phyloP scores from a whole-genome alignment of 2,329 filamentous ascomycete species.

The Ophiostoma sp. region DNA sequence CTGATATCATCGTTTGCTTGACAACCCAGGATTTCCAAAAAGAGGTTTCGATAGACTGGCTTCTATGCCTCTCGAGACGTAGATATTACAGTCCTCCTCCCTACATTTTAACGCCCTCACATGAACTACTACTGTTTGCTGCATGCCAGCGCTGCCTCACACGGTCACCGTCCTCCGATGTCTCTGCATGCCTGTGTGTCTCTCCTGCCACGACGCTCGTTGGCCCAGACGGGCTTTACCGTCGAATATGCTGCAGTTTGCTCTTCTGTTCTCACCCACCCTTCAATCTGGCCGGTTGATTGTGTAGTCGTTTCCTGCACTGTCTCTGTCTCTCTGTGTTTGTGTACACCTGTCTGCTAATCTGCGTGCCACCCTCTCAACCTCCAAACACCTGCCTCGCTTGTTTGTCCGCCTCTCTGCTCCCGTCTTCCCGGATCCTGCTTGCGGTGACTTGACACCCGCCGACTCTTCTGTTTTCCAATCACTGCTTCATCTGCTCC shows the following conservation, averaged over 20 bases:
- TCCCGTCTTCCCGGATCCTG: neutral
- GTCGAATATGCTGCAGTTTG: slow-evolving; percentile 1
- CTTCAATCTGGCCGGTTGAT: neutral
- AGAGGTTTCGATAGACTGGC: neutral
- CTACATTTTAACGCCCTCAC: too few species aligned
- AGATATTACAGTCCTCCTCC: too few species aligned
- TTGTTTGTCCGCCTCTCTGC: neutral
- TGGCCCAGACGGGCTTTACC: neutral
- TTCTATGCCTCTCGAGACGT: neutral
- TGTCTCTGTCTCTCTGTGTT: neutral
- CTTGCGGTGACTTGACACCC: neutral
- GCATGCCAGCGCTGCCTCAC: neutral
- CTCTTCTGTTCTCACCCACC: neutral
- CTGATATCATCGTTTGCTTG: neutral
- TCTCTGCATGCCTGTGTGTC: neutral
- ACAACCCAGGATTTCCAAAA: neutral
- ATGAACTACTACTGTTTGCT: too few species aligned
- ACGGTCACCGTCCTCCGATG: neutral
- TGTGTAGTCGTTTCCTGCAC: neutral
- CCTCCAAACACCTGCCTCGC: slow-evolving; percentile 10
- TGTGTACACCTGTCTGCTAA: too few species aligned
- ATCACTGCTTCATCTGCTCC: neutral
- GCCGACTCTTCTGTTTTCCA: neutral
- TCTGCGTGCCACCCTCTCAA: too few species aligned
- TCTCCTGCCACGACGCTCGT: neutral